These are phyloP conservation scores for Leptographium lundbergii DNA, from an alignment of 2,329 filamentous ascomycete genomes.

Conservation along the genomic window DNA sequence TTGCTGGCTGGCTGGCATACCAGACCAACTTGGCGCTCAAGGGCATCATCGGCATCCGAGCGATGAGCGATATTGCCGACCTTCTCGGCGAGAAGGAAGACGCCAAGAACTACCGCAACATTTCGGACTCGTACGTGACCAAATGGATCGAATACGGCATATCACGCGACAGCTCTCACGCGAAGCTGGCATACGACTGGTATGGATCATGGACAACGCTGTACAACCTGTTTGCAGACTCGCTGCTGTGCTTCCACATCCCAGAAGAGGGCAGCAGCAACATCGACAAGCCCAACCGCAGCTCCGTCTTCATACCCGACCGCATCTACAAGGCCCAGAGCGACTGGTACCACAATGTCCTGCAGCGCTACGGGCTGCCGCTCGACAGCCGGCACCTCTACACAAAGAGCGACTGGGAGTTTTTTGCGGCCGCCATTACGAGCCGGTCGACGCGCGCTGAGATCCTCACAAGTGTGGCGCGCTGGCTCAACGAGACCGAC, in stretches of 20 bases:
- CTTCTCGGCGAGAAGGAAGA: slow-evolving; percentile 46
- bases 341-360: slow-evolving; percentile 65
- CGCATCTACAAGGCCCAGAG: slow-evolving; percentile 69
- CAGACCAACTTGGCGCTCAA: slow-evolving; percentile 68
- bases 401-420: slow-evolving; percentile 85
- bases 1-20: slow-evolving; percentile 61
- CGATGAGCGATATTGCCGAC: slow-evolving; percentile 57
- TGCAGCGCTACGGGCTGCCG: slow-evolving; percentile 71
- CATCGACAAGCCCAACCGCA: slow-evolving; percentile 9
- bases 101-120: slow-evolving; percentile 45
- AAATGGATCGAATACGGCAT: slow-evolving; percentile 60
- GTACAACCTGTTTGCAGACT: slow-evolving; percentile 62
- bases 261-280: neutral
- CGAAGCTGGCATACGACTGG: slow-evolving; percentile 65
- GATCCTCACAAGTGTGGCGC: slow-evolving; percentile 61
- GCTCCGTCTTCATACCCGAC: slow-evolving; percentile 51
- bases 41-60: slow-evolving; percentile 66
- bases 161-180: slow-evolving; percentile 54
- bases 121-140: slow-evolving; percentile 52
- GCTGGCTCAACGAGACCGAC: slow-evolving; percentile 73
- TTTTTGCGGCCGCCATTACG: slow-evolving; percentile 73
- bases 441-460: slow-evolving; percentile 53
- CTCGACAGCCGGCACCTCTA: slow-evolving; percentile 74
- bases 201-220: slow-evolving; percentile 67
- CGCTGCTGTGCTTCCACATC: slow-evolving; percentile 22